Evolutionary conservation across 2,329 filamentous ascomycete species (phyloP).

Genomic region (Paecilomyces fulvus): DNA sequence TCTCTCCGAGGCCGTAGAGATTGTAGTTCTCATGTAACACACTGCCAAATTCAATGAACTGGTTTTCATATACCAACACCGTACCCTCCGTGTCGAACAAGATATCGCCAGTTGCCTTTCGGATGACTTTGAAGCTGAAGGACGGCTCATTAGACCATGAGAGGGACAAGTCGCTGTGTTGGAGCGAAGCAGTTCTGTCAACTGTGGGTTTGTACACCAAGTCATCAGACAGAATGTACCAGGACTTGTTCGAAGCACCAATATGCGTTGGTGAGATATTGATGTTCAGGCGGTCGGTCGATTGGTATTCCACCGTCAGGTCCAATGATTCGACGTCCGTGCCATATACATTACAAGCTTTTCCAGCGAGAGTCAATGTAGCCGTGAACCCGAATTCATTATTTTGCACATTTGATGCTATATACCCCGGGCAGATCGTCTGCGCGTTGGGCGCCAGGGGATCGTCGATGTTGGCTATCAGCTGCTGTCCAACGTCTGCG

Average conservation of each 20-base stretch:
- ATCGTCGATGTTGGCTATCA: constrained; percentile 58
- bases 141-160: constrained; percentile 49
- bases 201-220: constrained; percentile 50
- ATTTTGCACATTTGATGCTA: constrained; percentile 41
- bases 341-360: constrained; percentile 65
- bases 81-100: constrained; percentile 59
- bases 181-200: constrained; percentile 32
- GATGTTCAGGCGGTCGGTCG: constrained; percentile 57
- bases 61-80: constrained; percentile 63
- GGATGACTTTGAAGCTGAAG: constrained; percentile 50
- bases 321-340: constrained; percentile 60
- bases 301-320: constrained; percentile 61
- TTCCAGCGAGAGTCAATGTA: constrained; percentile 43
- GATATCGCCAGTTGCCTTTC: constrained; percentile 52
- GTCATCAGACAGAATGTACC: constrained; percentile 58
- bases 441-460: constrained; percentile 56
- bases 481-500: constrained; percentile 37
- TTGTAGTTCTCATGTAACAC: constrained; percentile 63
- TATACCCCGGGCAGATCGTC: constrained; percentile 54
- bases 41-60: constrained; percentile 67
- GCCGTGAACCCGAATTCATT: constrained; percentile 44
- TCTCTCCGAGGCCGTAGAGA: constrained; percentile 65
- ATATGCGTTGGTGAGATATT: constrained; percentile 61
- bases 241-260: constrained; percentile 52
- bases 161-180: constrained; percentile 41